Conservation (phyloP, 176 grass and related monocot genomes). For the Oryza glaberrima region DNA sequence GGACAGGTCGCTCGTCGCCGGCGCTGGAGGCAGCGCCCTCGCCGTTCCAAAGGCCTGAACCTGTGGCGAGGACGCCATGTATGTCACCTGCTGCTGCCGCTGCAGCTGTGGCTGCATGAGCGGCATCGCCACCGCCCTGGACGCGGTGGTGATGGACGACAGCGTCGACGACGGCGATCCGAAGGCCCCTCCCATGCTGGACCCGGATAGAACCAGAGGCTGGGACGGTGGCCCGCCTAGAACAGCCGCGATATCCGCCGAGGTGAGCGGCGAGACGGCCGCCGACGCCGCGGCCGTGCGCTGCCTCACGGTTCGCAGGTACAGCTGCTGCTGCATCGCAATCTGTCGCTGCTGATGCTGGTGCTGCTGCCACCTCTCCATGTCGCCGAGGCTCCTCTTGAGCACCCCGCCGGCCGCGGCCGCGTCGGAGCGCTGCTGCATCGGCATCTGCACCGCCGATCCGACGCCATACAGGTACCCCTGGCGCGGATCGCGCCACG, state of each 20-base stretch:
- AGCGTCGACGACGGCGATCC: constrained; percentile 53
- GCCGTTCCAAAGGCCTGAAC: constrained; percentile 23
- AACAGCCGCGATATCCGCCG: constrained; percentile 41
- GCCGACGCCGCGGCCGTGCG: constrained; percentile 44
- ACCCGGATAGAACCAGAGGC: constrained; percentile 44
- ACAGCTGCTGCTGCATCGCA: constrained; percentile 65
- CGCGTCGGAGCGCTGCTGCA: constrained; percentile 50
- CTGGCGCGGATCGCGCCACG: constrained; percentile 74
- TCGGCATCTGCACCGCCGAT: constrained; percentile 55
- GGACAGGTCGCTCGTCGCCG: constrained; percentile 41
- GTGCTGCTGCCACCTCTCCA: constrained; percentile 75
- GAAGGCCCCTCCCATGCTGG: constrained; percentile 49
- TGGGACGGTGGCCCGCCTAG: constrained; percentile 26
- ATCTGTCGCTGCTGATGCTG: constrained; percentile 55
- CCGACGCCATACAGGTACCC: constrained; percentile 53
- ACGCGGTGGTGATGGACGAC: constrained; percentile 63
- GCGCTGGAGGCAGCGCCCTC: background rate
- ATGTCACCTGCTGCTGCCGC: constrained; percentile 37
- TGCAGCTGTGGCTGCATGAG: constrained; percentile 49
- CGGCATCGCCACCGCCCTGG: constrained; percentile 33
- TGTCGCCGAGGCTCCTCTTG: constrained; percentile 74
- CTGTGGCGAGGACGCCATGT: constrained; percentile 36
- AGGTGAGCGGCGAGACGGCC: constrained; percentile 28
- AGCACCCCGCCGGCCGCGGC: constrained; percentile 49
- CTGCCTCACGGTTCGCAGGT: constrained; percentile 68